Base-by-base conservation (phyloP, 1,139 yeast genomes). In the Lodderomyces margitis region DNA sequence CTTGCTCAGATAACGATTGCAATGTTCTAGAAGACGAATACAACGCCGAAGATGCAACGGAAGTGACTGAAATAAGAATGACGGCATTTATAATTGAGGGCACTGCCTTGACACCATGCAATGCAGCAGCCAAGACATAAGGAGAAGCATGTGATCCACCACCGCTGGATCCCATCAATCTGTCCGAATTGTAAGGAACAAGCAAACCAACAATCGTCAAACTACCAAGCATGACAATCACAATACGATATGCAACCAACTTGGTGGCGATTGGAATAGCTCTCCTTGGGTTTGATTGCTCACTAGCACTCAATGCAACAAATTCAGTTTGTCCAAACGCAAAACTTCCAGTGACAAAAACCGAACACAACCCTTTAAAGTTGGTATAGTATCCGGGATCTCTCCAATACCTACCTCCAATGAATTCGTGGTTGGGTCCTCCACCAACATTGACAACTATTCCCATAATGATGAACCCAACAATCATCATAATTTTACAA, bases 341-440 rank as follows among this genome's bases (percentile, higher is more conserved):
- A 45, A 68, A 68, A 6, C 68, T 62, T 15, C 69, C 67, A 2
- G 70, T 66, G 23, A 66, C 71, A 38, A 68, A 66, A 27, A 66
- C 72, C 8, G 68, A 50, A 45, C 66, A 64, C 38, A 69, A 52
- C 10, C 76, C 76, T 51, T 70, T 70, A 53, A 70, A 69, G 25
- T 56, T 51, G 34, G 70, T 67, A 47, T 57, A 56, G 25, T 62
- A 62, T 35, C 71, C 72, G 4, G 74, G 75, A 41, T 68, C 53
- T 42, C 62, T 61, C 79, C 79, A 75, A 51, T 68, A 70, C 42
- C 58, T 62, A 34, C 75, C 78, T 23, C 80, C 80, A 48, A 74
- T 66, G 46, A 58, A 70, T 3, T 71, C 72, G 20, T 43, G 46
- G 15, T 50, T 46, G 11, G 62, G 59, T 30, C 69, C 68, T 37